phyloP scores from a whole-genome alignment of 371 early-diverging fungal genomes.

The Mucor circinelloides region DNA sequence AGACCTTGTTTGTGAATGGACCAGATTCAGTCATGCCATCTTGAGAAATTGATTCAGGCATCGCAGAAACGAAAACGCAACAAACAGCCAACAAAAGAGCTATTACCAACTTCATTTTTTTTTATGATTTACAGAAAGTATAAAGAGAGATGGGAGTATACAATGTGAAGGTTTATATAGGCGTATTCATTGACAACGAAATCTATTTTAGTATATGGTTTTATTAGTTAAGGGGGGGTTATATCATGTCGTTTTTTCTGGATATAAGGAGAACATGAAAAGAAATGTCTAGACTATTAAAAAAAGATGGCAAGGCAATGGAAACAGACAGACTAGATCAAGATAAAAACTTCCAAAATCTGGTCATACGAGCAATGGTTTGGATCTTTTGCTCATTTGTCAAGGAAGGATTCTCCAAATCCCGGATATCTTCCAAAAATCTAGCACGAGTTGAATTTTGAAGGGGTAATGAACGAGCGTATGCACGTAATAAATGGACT shows the following conservation, averaged over 20 bases:
- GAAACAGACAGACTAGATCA: neutral
- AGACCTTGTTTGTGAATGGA: neutral
- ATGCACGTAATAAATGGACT: conserved; percentile 59
- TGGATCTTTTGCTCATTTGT: conserved; percentile 61
- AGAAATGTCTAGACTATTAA: neutral
- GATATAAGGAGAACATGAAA: neutral
- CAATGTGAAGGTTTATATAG: neutral
- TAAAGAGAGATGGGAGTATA: neutral
- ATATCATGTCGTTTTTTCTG: neutral
- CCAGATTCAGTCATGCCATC: neutral
- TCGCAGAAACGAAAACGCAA: neutral
- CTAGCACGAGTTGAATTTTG: conserved; percentile 57
- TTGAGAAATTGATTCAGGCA: neutral
- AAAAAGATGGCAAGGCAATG: no score
- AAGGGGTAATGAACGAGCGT: conserved; percentile 51
- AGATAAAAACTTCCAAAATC: conserved; percentile 54
- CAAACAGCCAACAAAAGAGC: neutral
- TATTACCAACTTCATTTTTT: neutral
- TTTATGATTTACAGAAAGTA: neutral
- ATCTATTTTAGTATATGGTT: neutral
- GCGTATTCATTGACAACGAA: neutral
- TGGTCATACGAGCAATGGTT: conserved; percentile 67
- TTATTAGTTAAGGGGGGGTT: neutral
- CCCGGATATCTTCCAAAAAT: conserved; percentile 74
- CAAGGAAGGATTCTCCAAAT: conserved; percentile 66